Percentiles rank a stretch among this genome's conserved stretches.
Conservation (phyloP, 1,139 yeast genomes). For the Magnusiomyces magnusii region DNA sequence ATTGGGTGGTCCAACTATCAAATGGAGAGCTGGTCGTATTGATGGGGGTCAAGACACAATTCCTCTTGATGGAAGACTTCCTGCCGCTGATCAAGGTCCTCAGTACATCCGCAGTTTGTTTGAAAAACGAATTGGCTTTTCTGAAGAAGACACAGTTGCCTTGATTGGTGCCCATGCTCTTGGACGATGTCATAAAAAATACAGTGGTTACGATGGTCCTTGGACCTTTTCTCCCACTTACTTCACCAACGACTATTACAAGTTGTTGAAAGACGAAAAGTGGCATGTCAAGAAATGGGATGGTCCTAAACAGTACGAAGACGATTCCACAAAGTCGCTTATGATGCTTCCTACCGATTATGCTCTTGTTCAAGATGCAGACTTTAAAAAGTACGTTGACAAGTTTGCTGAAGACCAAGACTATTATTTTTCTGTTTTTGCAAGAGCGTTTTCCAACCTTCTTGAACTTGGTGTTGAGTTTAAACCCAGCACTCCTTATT, state of each 20-base stretch:
- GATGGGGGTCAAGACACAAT: slow-evolving; percentile 42
- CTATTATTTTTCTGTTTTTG: slow-evolving; percentile 63
- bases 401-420: slow-evolving; percentile 66
- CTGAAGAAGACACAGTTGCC: slow-evolving; percentile 79
- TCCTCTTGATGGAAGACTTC: slow-evolving; percentile 68
- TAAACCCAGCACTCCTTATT: slow-evolving; percentile 39
- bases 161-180: slow-evolving; percentile 83
- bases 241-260: slow-evolving; percentile 51
- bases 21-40: slow-evolving; percentile 80
- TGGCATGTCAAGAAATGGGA: slow-evolving; percentile 74
- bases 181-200: slow-evolving; percentile 59
- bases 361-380: slow-evolving; percentile 60
- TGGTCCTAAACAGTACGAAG: slow-evolving; percentile 75
- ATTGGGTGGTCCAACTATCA: slow-evolving; percentile 74
- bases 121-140: slow-evolving; percentile 58
- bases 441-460: slow-evolving; percentile 59
- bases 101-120: slow-evolving; percentile 61
- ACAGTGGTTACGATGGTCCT: slow-evolving; percentile 78
- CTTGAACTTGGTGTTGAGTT: slow-evolving; percentile 67
- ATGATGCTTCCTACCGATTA: slow-evolving; percentile 92
- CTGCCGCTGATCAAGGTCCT: slow-evolving; percentile 70
- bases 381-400: slow-evolving; percentile 58
- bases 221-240: slow-evolving; percentile 89
- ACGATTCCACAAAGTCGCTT: slow-evolving; percentile 57
- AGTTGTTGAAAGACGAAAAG: slow-evolving; percentile 55